Base-by-base conservation (phyloP, 768 basidiomycete species). In the Plicaturopsis crispa region DNA sequence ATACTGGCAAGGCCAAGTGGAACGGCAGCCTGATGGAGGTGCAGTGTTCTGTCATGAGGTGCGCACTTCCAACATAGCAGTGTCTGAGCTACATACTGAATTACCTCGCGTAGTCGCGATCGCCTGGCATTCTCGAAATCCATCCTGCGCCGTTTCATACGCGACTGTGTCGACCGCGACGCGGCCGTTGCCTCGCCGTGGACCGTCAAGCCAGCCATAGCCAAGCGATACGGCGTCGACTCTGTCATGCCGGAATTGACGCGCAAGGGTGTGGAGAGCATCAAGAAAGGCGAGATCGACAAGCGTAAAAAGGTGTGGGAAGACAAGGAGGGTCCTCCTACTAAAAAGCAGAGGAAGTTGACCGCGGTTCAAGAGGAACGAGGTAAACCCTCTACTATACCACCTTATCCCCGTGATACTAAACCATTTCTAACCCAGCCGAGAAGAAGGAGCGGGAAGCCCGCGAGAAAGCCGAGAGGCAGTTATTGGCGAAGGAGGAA, bases 71-170 rank as follows among this genome's bases (percentile, higher is more conserved):
- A 42, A 24, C 38, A 38, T 22, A 33, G 24, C 7, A 16, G 28
- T 35, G 24, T 24, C 24, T 41, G 43, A 22, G 33, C 42, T 24
- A 11, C 30, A 26, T 22, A 36, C 42, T 39, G 14, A 34, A 4
- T 43, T 36, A 36, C 6, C 42, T 35, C 31, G 24, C 42, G 14
- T 49, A 97, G 93, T 52, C 92, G 96, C 43, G 96, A 99, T 58
- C 86, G 93, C 37, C 70, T 94, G 14, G 80, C 90, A 14, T 98
- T 98, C 62, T 94, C 91, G 20, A 97, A 98, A 60, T 92, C 92
- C 13, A 94, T 98, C 49, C 76, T 99, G 20, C 88, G 92, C 47
- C 84, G 92, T 12, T 97, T 94, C 62, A 87, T 99, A 41, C 82
- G 89, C 45, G 96, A 98, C 54, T 94, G 91, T 50, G 85, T 99